These are phyloP conservation scores for Coelastrella sp. DNA, from an alignment of 139 green algal genomes.

Conservation along the genomic window DNA sequence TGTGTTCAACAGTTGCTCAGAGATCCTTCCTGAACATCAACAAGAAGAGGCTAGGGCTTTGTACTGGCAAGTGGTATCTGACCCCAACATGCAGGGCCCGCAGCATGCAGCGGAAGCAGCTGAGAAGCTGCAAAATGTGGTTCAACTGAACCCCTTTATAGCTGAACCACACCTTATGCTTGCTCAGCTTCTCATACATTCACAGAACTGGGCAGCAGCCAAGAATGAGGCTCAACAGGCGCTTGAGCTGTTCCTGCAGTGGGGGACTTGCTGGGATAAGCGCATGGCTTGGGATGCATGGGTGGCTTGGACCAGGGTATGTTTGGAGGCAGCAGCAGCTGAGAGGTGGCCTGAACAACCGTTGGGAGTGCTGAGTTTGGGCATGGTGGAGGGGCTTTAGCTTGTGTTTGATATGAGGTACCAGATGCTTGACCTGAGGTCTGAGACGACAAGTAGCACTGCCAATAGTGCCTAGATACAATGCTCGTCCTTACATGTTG, in stretches of 20 bases:
- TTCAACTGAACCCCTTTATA: slow-evolving; percentile 12
- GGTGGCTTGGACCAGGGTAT: slow-evolving; percentile 35
- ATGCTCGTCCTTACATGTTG: too few relatives aligned
- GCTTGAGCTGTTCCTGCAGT: slow-evolving; percentile 32
- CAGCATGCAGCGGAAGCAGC: not conserved
- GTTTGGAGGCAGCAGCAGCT: not conserved
- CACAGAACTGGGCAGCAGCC: not conserved
- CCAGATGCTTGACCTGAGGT: too few relatives aligned
- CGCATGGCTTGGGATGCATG: slow-evolving; percentile 41
- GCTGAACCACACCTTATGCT: slow-evolving; percentile 43
- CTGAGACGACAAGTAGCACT: not conserved
- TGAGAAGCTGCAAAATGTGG: slow-evolving; percentile 3
- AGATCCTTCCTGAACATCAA: not conserved
- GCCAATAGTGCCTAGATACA: too few relatives aligned
- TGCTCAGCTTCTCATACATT: slow-evolving; percentile 35
- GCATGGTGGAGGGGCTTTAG: slow-evolving; percentile 21
- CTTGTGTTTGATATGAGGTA: not conserved
- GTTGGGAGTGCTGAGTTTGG: slow-evolving; percentile 31
- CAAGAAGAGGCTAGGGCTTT: not conserved
- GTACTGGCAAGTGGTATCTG: not conserved
- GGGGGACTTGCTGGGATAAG: slow-evolving; percentile 42
- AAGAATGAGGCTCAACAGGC: not conserved
- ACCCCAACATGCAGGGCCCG: not conserved
- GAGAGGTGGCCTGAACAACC: not conserved
- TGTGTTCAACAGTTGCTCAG: slow-evolving; percentile 3